Evolutionary conservation across 345 rosid genomes (phyloP).

Genomic region (Ceriops zippeliana): DNA sequence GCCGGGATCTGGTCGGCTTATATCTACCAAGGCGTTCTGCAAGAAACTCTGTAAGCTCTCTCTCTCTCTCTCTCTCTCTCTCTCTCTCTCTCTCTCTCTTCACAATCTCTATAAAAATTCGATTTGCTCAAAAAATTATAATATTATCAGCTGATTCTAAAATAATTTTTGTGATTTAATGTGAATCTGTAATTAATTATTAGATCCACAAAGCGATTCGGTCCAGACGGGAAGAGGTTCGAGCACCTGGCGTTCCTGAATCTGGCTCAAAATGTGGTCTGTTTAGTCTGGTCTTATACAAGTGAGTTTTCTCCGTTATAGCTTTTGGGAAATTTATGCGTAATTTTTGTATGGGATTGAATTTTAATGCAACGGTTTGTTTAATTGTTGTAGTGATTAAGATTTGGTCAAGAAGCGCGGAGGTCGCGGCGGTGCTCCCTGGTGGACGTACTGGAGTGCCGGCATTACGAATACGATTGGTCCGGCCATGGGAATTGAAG

Average conservation of each 20-base stretch:
- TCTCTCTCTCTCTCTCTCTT: background rate
- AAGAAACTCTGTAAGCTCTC: conserved; percentile 74
- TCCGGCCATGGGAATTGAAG: conserved; percentile 98
- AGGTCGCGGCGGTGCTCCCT: conserved; percentile 64
- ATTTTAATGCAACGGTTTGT: background rate
- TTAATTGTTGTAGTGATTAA: conserved; percentile 55
- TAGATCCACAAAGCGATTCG: conserved; percentile 91
- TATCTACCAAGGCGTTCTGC: conserved; percentile 93
- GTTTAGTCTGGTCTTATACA: conserved; percentile 83
- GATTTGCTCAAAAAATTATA: background rate
- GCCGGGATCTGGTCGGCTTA: conserved; percentile 97
- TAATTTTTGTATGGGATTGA: background rate
- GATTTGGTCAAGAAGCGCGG: conserved; percentile 63
- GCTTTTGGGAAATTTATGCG: background rate
- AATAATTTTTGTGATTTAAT: too few relatives aligned
- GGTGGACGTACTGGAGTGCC: conserved; percentile 97
- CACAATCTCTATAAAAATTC: background rate
- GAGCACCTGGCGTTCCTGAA: conserved; percentile 89
- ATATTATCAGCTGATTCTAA: too few relatives aligned
- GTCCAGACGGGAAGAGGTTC: conserved; percentile 76
- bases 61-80: background rate
- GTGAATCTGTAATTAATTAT: background rate
- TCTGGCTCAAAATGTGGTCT: conserved; percentile 89
- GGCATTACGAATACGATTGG: conserved; percentile 97
- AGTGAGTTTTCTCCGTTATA: conserved; percentile 46